Evolutionary conservation across 257 asterid species (phyloP).

Genomic region (Verbascum thapsus): DNA sequence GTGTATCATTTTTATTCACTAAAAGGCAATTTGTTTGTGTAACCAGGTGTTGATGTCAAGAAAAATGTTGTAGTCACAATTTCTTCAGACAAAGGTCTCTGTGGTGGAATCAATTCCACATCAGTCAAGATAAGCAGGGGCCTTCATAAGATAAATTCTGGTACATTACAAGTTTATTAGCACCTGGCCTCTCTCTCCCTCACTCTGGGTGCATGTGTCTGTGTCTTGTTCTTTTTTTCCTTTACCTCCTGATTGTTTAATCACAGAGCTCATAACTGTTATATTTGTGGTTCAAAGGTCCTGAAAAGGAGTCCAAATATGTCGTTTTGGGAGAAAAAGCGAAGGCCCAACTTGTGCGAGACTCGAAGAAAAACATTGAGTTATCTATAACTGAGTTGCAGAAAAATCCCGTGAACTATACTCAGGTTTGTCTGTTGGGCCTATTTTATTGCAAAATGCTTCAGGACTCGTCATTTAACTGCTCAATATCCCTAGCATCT

Average conservation of each 20-base stretch:
- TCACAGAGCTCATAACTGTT: conserved; percentile 1
- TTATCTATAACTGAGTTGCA: conserved; percentile 79
- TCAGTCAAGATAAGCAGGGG: conserved; percentile 91
- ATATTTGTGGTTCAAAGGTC: conserved; percentile 48
- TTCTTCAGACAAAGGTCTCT: conserved; percentile 96
- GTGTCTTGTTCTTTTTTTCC: background rate
- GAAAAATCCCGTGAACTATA: conserved; percentile 89
- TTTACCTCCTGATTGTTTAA: conserved; percentile 10
- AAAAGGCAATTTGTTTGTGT: conserved; percentile 18
- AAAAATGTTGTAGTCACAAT: conserved; percentile 80
- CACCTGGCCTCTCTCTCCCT: background rate
- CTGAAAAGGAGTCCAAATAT: conserved; percentile 78
- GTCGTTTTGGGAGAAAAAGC: conserved; percentile 96
- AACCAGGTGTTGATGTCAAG: conserved; percentile 87
- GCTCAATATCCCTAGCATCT: background rate
- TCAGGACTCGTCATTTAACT: background rate
- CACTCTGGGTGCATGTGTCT: conserved; percentile 2
- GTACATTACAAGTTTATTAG: conserved; percentile 32
- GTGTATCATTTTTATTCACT: background rate
- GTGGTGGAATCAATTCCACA: conserved; percentile 98
- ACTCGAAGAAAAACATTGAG: conserved; percentile 72
- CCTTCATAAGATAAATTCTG: conserved; percentile 62
- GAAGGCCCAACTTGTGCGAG: conserved; percentile 89
- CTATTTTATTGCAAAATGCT: background rate
- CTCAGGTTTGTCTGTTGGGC: conserved; percentile 63